phyloP scores from a whole-genome alignment of 306 rosid genomes.

The Delonix regia region DNA sequence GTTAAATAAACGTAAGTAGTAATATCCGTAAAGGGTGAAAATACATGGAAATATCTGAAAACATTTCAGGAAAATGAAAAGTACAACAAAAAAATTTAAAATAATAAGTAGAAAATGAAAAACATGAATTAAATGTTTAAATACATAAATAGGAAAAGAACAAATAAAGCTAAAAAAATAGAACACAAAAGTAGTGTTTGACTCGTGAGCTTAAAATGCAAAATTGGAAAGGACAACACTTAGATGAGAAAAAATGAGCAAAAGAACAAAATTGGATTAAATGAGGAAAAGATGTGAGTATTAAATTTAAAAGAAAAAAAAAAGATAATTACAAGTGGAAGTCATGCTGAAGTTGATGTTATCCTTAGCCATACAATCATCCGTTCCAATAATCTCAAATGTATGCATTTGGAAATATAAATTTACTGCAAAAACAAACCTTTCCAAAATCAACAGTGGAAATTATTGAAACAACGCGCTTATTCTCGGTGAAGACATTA shows the following conservation, averaged over 20 bases:
- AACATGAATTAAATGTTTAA: not conserved
- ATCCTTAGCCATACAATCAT: not conserved
- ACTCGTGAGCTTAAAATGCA: conserved; percentile 8
- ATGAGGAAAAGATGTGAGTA: not conserved
- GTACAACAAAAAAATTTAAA: conserved; percentile 6
- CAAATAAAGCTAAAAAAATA: not conserved
- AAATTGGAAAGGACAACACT: not conserved
- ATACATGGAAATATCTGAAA: not conserved
- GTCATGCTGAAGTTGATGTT: conserved; percentile 7
- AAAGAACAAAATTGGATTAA: not conserved
- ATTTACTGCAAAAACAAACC: conserved; percentile 58
- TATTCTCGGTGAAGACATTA: conserved; percentile 97
- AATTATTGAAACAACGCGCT: conserved; percentile 82
- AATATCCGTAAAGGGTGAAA: not conserved
- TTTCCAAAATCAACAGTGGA: conserved; percentile 81
- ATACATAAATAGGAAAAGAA: conserved; percentile 4
- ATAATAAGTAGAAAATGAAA: not conserved
- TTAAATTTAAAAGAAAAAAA: conserved; percentile 8
- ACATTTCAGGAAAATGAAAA: conserved; percentile 1
- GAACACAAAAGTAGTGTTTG: not conserved
- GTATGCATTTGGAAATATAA: conserved; percentile 11
- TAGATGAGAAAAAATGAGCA: not conserved
- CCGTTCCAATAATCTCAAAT: conserved; percentile 13
- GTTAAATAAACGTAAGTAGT: not conserved
- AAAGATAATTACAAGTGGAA: not conserved